Base-by-base conservation (phyloP, 805 yeast genomes). In the Metschnikowia sp. region DNA sequence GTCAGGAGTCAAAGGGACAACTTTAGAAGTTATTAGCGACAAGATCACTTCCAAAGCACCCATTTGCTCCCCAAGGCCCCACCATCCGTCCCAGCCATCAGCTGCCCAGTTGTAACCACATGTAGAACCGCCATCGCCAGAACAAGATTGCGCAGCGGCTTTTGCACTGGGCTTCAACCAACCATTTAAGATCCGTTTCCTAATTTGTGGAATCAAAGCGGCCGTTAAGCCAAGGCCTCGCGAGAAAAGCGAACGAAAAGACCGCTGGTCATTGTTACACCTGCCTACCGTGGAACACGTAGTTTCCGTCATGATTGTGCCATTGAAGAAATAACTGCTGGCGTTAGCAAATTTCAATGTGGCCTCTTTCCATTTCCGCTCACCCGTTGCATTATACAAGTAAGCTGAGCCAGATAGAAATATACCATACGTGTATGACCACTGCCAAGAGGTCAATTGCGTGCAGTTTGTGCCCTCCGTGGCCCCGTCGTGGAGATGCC, bases 111-210 rank as follows among this genome's bases (percentile, higher is more conserved):
- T 72, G 48, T 77, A 61, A 31, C 92, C 92, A 73, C 95, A 86
- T 0, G 97, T 91, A 13, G 89, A 88, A 63, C 90, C 97, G 5
- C 68, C 51, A 58, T 97, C 97, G 57, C 92, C 95, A 11, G 77
- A 63, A 64, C 95, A 86, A 1, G 89, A 75, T 42, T 69, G 65
- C 1, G 90, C 90, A 7, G 89, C 91, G 2, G 80, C 91, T 42
- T 61, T 55, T 0, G 92, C 89, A 42, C 86, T 77, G 2, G 74
- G 64, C 44, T 51, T 57, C 30, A 56, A 43, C 53, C 53, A 56
- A 26, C 40, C 39, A 34, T 13, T 41, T 37, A 45, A 40, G 40
- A 86, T 76, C 3, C 62, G 59, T 30, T 66, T 76, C 22, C 62
- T 57, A 4, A 79, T 70, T 2, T 64, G 62, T 2, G 88, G 85